Evolutionary conservation across 495 filamentous ascomycete species (phyloP).

Genomic region (Penicillium cinerascens): DNA sequence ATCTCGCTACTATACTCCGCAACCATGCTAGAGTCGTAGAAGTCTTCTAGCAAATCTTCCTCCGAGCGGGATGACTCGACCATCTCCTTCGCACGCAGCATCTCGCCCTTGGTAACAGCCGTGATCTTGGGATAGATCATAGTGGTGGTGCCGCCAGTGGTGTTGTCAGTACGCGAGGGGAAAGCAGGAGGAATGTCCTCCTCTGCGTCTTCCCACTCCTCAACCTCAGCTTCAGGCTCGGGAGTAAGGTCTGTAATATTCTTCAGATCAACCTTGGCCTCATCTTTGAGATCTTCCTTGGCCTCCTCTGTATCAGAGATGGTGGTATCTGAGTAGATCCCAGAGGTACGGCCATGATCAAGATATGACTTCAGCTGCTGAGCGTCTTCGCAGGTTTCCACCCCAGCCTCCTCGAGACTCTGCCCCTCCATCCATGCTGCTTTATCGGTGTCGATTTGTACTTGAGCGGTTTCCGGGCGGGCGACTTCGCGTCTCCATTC

Average conservation of each 20-base stretch:
- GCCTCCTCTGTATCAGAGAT: constrained; percentile 16
- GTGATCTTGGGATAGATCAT: constrained; percentile 62
- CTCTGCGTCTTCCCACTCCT: constrained; percentile 75
- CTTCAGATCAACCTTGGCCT: constrained; percentile 16
- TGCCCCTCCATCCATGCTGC: not conserved
- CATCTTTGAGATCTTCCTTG: constrained; percentile 17
- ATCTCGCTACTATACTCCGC: constrained; percentile 96
- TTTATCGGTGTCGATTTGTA: not conserved
- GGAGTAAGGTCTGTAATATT: constrained; percentile 7
- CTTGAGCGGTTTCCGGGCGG: not conserved
- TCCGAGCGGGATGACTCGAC: constrained; percentile 58
- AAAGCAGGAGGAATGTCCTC: constrained; percentile 74
- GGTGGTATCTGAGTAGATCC: constrained; percentile 10
- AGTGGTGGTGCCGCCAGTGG: constrained; percentile 67
- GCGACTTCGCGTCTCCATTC: not conserved
- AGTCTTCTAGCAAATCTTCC: constrained; percentile 79
- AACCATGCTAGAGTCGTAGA: constrained; percentile 96
- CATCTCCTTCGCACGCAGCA: constrained; percentile 62
- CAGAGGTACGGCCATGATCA: not conserved
- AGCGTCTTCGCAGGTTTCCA: not conserved
- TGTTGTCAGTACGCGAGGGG: constrained; percentile 73
- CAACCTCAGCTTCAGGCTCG: constrained; percentile 58
- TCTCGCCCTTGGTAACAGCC: constrained; percentile 46
- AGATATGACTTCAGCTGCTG: not conserved
- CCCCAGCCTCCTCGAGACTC: not conserved